Conservation (phyloP, 805 yeast genomes). For the Dipodascopsis uninucleata region DNA sequence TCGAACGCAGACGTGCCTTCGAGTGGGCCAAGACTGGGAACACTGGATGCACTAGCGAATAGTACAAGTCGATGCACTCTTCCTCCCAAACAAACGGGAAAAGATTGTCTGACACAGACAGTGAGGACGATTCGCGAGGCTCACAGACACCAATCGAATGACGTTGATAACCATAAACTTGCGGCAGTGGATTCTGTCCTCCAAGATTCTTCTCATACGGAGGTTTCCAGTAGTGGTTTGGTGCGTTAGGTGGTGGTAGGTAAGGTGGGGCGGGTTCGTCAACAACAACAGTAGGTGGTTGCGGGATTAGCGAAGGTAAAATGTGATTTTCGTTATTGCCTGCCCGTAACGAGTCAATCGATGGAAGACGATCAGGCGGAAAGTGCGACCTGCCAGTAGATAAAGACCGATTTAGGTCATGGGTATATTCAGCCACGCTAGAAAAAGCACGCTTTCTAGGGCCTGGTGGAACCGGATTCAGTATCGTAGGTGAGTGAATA, state of each 20-base stretch:
- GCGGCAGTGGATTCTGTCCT: conserved; percentile 4
- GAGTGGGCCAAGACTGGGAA: conserved; percentile 40
- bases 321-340: conserved; percentile 7
- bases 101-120: not conserved
- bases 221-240: conserved; percentile 22
- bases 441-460: conserved; percentile 28
- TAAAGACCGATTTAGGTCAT: conserved; percentile 9
- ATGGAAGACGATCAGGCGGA: conserved; percentile 27
- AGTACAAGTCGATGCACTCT: conserved; percentile 37
- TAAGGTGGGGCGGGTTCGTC: conserved; percentile 10
- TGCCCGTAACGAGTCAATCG: conserved; percentile 25
- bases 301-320: conserved; percentile 19
- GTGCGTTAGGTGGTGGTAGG: conserved; percentile 22
- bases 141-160: not conserved
- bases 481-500: conserved; percentile 9
- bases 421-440: conserved; percentile 15
- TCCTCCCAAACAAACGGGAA: conserved; percentile 30
- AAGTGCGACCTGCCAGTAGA: too few relatives aligned
- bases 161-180: not conserved
- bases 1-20: conserved; percentile 33
- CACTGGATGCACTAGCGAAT: conserved; percentile 38
- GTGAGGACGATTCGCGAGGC: not conserved
- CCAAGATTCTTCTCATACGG: conserved; percentile 7
- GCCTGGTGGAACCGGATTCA: conserved; percentile 8
- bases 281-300: not conserved